phyloP scores from a whole-genome alignment of 208 protist species.

The Trypanosoma cruzi region DNA sequence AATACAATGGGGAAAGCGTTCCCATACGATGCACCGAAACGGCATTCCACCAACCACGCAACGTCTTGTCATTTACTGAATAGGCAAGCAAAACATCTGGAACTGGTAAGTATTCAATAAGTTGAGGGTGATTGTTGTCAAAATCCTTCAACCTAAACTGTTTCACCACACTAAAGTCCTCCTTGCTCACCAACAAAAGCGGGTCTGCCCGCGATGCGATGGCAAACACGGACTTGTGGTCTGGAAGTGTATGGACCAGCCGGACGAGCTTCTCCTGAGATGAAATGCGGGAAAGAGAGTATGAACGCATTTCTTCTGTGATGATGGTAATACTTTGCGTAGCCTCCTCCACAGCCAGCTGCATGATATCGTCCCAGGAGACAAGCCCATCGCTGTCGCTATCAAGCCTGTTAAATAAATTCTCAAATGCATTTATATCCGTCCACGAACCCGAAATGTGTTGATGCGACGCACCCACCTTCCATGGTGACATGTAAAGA shows the following conservation, averaged over 20 bases:
- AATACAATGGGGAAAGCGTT: conserved; percentile 28
- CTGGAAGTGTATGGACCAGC: conserved; percentile 47
- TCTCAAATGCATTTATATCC: conserved; percentile 33
- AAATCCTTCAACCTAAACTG: conserved; percentile 41
- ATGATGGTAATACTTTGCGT: conserved; percentile 25
- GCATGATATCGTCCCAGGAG: conserved; percentile 61
- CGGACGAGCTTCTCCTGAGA: conserved; percentile 34
- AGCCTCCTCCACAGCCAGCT: conserved; percentile 54
- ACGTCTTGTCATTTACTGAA: conserved; percentile 36
- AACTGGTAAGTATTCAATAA: conserved; percentile 53
- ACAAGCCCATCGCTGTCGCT: conserved; percentile 43
- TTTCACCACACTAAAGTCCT: conserved; percentile 45
- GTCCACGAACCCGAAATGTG: not conserved
- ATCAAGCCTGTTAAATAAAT: conserved; percentile 58
- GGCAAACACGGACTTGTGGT: conserved; percentile 57
- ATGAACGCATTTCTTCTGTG: conserved; percentile 38
- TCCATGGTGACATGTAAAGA: not conserved
- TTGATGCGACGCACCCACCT: not conserved
- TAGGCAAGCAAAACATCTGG: conserved; percentile 68
- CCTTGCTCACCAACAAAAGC: conserved; percentile 56
- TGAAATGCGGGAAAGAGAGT: conserved; percentile 45
- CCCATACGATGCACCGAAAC: conserved; percentile 29
- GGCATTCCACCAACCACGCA: conserved; percentile 61
- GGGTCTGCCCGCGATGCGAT: conserved; percentile 45
- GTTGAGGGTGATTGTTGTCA: conserved; percentile 30